These are phyloP conservation scores for Narthecium ossifragum DNA, from an alignment of 106 monocot genomes.

Conservation along the genomic window DNA sequence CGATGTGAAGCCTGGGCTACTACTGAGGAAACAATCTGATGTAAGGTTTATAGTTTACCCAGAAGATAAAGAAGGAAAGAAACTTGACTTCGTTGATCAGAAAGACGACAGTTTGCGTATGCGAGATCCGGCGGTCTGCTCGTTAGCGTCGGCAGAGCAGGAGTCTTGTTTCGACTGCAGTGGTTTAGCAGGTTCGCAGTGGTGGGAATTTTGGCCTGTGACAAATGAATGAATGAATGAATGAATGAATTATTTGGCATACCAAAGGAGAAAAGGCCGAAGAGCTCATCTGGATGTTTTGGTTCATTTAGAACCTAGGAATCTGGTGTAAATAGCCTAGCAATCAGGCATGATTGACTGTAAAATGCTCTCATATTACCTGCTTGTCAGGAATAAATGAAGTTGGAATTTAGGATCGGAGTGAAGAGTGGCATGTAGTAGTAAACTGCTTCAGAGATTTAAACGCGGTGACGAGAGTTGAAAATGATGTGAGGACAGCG, in stretches of 20 bases:
- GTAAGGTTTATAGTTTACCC: not conserved
- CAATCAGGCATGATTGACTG: too few relatives aligned
- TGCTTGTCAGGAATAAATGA: too few relatives aligned
- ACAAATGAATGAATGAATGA: too few relatives aligned
- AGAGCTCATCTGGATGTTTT: not conserved
- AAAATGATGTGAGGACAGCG: too few relatives aligned
- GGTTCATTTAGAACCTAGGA: not conserved
- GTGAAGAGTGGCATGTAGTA: too few relatives aligned
- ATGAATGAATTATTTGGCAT: conserved; percentile 20
- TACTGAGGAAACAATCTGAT: not conserved
- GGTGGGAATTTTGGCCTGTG: conserved; percentile 65
- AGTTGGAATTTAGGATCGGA: too few relatives aligned
- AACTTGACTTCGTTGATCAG: not conserved
- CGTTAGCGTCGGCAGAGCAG: conserved; percentile 15
- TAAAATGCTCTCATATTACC: not conserved
- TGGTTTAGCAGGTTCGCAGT: conserved; percentile 34
- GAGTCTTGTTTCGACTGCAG: conserved; percentile 20
- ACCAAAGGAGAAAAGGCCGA: too few relatives aligned
- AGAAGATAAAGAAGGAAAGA: conserved; percentile 14
- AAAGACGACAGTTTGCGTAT: not conserved
- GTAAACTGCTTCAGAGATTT: too few relatives aligned
- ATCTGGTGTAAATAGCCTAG: not conserved
- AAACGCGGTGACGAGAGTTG: too few relatives aligned
- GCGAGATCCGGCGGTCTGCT: not conserved
- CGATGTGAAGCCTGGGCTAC: conserved; percentile 5